A percentile compares a stretch with the other conserved stretches of the same genome.
Evolutionary conservation across 306 rosid genomes (phyloP).

Genomic region (Vigna angularis): DNA sequence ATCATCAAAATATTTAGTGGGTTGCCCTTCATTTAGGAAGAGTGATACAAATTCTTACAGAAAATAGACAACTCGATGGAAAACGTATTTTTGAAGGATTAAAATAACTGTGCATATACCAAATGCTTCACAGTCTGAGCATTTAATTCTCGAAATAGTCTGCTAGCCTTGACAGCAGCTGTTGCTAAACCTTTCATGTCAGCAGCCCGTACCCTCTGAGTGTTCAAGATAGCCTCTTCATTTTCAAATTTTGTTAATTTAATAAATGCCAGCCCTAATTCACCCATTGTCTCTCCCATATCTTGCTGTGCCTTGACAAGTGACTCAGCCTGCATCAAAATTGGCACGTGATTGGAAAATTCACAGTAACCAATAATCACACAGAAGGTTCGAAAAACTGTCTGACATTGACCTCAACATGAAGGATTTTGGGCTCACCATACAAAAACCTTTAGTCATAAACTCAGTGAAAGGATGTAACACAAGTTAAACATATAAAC

Average conservation of each 20-base stretch:
- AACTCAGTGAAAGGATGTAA: neutral
- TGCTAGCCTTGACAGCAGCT: conserved; percentile 93
- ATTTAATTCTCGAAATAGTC: conserved; percentile 88
- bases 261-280: conserved; percentile 82
- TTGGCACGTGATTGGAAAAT: conserved; percentile 27
- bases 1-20: conserved; percentile 34
- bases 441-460: neutral
- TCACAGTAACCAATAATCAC: conserved; percentile 24
- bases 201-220: conserved; percentile 78
- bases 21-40: conserved; percentile 19
- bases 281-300: conserved; percentile 96
- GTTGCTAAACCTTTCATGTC: conserved; percentile 90
- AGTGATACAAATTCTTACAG: conserved; percentile 3
- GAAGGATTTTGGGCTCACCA: neutral
- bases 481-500: neutral
- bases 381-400: neutral
- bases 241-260: conserved; percentile 89
- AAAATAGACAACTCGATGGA: conserved; percentile 21
- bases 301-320: conserved; percentile 97
- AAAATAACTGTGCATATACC: conserved; percentile 51
- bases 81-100: conserved; percentile 19
- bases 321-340: conserved; percentile 78
- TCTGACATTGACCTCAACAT: neutral
- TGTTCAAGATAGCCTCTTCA: conserved; percentile 70
- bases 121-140: conserved; percentile 94